Conservation (phyloP, 257 asterid genomes). For the Solanum chmielewskii region DNA sequence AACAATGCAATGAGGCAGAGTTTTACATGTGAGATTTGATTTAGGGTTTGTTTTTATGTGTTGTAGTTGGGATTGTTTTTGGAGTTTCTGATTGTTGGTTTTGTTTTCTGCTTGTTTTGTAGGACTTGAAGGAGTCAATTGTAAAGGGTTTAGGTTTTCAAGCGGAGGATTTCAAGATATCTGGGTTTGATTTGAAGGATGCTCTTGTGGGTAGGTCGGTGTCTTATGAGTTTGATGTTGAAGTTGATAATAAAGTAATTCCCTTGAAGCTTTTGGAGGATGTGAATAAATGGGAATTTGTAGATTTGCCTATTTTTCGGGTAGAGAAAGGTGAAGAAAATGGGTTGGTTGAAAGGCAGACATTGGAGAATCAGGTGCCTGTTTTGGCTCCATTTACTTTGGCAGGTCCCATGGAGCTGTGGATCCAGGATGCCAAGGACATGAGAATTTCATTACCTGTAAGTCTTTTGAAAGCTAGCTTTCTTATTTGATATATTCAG, state of each 20-base stretch:
- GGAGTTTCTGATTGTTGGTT: neutral
- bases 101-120: neutral
- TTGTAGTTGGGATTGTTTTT: neutral
- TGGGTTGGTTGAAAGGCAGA: conserved; percentile 42
- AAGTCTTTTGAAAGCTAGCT: neutral
- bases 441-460: conserved; percentile 92
- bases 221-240: conserved; percentile 87
- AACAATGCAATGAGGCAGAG: too few relatives aligned
- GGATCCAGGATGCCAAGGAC: conserved; percentile 94
- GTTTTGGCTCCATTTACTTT: conserved; percentile 85
- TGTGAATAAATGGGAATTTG: conserved; percentile 84
- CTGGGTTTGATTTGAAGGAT: conserved; percentile 87
- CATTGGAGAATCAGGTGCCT: conserved; percentile 44
- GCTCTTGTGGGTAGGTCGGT: conserved; percentile 76
- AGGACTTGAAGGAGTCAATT: conserved; percentile 88
- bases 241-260: conserved; percentile 64
- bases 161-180: conserved; percentile 61
- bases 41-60: neutral
- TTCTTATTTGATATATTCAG: neutral
- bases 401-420: conserved; percentile 97
- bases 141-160: conserved; percentile 89
- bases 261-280: conserved; percentile 93
- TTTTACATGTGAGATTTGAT: neutral
- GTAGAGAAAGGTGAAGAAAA: conserved; percentile 34
- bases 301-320: conserved; percentile 80